Evolutionary conservation across 345 rosid species (phyloP), one percentile per base, ranked within the genome.

Genomic region (Excoecaria cochinchinensis): DNA sequence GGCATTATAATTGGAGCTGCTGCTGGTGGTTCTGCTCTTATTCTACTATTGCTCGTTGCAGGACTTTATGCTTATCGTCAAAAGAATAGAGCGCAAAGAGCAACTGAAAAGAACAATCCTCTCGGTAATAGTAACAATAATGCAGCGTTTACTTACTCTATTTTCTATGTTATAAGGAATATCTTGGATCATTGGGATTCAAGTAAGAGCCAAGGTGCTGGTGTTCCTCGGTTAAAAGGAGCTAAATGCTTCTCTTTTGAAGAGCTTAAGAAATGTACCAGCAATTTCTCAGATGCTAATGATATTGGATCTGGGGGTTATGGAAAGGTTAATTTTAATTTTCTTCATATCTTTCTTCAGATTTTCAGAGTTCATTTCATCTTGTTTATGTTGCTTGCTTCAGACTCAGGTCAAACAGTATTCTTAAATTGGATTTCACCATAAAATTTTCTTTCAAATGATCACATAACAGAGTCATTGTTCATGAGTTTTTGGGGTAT

Each of bases 11-110:
- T 72, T 31, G 75, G 75, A 47, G 68, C 67, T 22, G 67, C 57
- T 24, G 69, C 48, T 24, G 76, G 69, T 47, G 58, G 69, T 60
- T 73, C 17, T 50, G 50, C 31, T 4, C 47, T 73, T 15, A 6
- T 48, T 42, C 25, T 61, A n/a, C 59, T 73, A 14, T 62, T 73
- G 31, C 22, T 73, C 10, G 1, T 73, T 12, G 69, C 70, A 50
- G 69, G 58, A 9, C 6, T 63, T 47, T 74, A 62, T 63, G 70
- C 70, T 74, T 74, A 57, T 48, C 70, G 44, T 36, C 76, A 50
- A 51, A 51, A 16, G 70, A 74, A 62, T 31, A 62, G 47, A 51
- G 70, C 70, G 3, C 38, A 50, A 25, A 64, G 6, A 63, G 76
- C 76, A 6, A 21, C 15, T 3, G 7, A 63, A 36, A 48, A 22